Evolutionary conservation across 2,329 filamentous ascomycete species (phyloP).

Genomic region (Claviceps sp.): DNA sequence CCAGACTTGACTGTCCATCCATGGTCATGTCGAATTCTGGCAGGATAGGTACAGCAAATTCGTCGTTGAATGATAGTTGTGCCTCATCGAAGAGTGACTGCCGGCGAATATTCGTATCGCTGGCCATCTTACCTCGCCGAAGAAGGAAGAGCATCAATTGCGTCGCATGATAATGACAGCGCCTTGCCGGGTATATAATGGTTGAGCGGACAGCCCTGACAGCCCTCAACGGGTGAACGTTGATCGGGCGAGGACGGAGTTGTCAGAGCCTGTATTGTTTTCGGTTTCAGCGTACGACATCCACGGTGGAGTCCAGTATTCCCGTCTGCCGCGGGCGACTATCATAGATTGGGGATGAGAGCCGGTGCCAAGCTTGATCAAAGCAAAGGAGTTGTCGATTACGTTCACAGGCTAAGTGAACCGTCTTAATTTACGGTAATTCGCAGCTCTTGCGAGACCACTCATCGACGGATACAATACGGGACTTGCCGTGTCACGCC

Average conservation of each 20-base stretch:
- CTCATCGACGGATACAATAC: too few species aligned
- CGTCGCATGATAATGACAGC: constrained; percentile 24
- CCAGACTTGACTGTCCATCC: constrained; percentile 6
- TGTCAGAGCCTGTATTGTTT: neutral
- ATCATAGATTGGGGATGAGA: too few species aligned
- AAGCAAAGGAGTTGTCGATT: too few species aligned
- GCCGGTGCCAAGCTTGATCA: too few species aligned
- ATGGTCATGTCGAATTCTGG: constrained; percentile 5
- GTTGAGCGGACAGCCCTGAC: neutral
- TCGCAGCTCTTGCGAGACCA: too few species aligned
- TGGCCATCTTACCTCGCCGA: constrained; percentile 46
- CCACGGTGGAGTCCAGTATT: neutral
- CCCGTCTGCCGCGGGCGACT: too few species aligned
- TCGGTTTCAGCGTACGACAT: neutral
- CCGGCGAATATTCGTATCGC: constrained; percentile 45
- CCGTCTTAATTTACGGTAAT: too few species aligned
- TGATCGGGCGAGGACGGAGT: neutral
- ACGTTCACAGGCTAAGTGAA: too few species aligned
- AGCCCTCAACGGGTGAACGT: neutral
- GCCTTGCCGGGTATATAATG: neutral
- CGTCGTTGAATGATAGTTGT: constrained; percentile 12
- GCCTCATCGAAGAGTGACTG: constrained; percentile 27
- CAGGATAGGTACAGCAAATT: constrained; percentile 6
- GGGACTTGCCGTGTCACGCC: too few species aligned
- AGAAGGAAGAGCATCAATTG: constrained; percentile 46